These are phyloP conservation scores for Lactarius pseudohatsudake DNA, from an alignment of 768 basidiomycete species.

Conservation along the genomic window DNA sequence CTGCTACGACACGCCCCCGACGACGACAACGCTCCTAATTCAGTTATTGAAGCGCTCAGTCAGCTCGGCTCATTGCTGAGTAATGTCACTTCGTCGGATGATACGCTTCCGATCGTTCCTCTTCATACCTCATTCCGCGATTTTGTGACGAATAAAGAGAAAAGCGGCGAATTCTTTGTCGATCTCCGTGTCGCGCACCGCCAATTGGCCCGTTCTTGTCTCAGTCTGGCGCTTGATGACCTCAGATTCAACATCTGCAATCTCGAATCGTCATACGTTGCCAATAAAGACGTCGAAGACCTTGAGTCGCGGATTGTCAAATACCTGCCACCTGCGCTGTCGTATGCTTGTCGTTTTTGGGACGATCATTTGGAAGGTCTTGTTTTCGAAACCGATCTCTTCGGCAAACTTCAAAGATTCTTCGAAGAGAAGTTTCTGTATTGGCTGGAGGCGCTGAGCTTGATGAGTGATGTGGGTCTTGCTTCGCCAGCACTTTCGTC, in stretches of 20 bases:
- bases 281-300: conserved; percentile 5
- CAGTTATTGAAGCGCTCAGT: background rate
- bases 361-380: background rate
- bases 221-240: background rate
- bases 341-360: conserved; percentile 11
- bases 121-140: conserved; percentile 1
- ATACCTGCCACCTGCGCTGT: background rate
- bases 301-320: background rate
- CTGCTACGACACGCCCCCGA: background rate
- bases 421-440: too few relatives aligned
- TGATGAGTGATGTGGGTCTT: too few relatives aligned
- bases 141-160: background rate
- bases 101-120: conserved; percentile 1
- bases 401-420: background rate
- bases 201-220: background rate
- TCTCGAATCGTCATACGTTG: background rate
- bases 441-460: too few relatives aligned
- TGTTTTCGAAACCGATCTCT: background rate
- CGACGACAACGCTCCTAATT: background rate
- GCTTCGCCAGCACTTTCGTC: too few relatives aligned
- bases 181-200: background rate
- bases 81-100: background rate
- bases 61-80: conserved; percentile 6
- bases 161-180: background rate
- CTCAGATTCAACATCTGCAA: conserved; percentile 13